Conservation (phyloP, 164 flowering plant species). For the grape (Vitis vinifera) region ASM3070453v1 NC_081809.1:26304001-26304500, state of each 20-base stretch:
- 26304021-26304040: no score
- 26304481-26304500: constrained; percentile 47
- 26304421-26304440: constrained; percentile 47
- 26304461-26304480: constrained; percentile 47
- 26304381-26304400: constrained; percentile 63
- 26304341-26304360: constrained; percentile 38
- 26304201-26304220: constrained; percentile 25
- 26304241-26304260: constrained; percentile 49
- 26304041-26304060: not conserved
- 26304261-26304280: constrained; percentile 33
- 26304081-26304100: constrained; percentile 33
- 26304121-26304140: constrained; percentile 33
- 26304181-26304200: constrained; percentile 30
- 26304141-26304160: constrained; percentile 35
- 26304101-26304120: no score
- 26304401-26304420: constrained; percentile 59
- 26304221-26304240: constrained; percentile 19
- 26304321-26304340: constrained; percentile 55
- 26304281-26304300: constrained; percentile 25
- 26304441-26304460: constrained; percentile 51
- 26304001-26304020: no score
- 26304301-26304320: constrained; percentile 35
- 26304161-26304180: constrained; percentile 46
- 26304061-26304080: constrained; percentile 37
- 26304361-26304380: constrained; percentile 58